phyloP scores from a whole-genome alignment of 768 basidiomycete genomes.

The Amanita pseudoporphyria region DNA sequence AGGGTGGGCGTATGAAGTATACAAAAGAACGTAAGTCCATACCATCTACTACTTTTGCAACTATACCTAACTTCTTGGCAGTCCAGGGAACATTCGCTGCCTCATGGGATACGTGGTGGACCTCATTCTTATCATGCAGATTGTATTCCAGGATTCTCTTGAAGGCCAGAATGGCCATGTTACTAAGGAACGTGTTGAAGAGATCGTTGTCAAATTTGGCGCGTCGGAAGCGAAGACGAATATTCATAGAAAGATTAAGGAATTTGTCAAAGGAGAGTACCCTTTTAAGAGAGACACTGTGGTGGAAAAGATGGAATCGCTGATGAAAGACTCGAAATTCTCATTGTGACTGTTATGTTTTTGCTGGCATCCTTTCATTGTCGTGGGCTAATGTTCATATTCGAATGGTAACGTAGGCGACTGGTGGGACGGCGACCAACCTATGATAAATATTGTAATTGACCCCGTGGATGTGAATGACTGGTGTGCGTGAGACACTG shows the following conservation, averaged over 20 bases:
- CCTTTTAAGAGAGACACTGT: background rate
- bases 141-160: background rate
- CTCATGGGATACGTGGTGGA: constrained; percentile 3
- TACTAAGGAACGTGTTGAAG: background rate
- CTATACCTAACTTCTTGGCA: background rate
- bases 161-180: background rate
- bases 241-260: background rate
- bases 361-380: too few species aligned
- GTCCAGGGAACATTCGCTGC: background rate
- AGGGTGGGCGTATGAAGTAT: background rate
- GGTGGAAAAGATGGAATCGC: background rate
- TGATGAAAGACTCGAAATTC: background rate
- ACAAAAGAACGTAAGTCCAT: background rate
- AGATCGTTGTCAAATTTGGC: background rate
- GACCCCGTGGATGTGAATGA: too few species aligned
- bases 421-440: too few species aligned
- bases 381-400: too few species aligned
- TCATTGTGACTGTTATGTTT: too few species aligned
- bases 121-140: background rate
- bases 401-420: too few species aligned
- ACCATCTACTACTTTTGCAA: too few species aligned
- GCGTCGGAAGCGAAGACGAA: background rate
- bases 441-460: too few species aligned
- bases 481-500: too few species aligned
- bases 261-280: background rate